These are phyloP conservation scores for Naganishia albida DNA, from an alignment of 1,284 basidiomycete genomes.

Conservation along the genomic window DNA sequence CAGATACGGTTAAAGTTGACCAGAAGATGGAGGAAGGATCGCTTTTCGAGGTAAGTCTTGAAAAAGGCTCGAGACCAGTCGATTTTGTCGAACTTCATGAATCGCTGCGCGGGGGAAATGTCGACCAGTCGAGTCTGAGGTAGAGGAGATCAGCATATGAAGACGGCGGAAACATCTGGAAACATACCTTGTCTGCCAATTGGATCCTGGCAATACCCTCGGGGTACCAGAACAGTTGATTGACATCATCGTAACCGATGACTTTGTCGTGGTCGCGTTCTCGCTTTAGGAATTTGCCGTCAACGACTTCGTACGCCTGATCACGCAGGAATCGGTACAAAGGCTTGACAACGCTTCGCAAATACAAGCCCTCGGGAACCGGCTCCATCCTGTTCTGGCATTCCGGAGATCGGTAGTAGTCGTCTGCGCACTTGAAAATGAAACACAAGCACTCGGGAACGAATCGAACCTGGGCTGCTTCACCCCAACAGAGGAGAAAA, in stretches of 20 bases:
- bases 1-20: constrained; percentile 98
- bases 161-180: neutral
- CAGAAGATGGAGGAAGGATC: constrained; percentile 87
- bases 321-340: constrained; percentile 97
- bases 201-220: constrained; percentile 94
- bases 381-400: constrained; percentile 92
- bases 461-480: constrained; percentile 98
- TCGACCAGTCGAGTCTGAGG: constrained; percentile 85
- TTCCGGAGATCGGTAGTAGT: constrained; percentile 99
- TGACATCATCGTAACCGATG: constrained; percentile 98
- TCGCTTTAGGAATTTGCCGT: constrained; percentile 90
- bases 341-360: constrained; percentile 88
- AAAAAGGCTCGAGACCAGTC: constrained; percentile 94
- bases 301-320: constrained; percentile 95
- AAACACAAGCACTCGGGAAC: constrained; percentile 96
- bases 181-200: constrained; percentile 77
- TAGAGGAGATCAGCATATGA: constrained; percentile 6
- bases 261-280: constrained; percentile 93
- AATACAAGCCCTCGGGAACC: constrained; percentile 91
- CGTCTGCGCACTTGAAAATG: constrained; percentile 99
- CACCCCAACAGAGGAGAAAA: constrained; percentile 96
- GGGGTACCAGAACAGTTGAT: constrained; percentile 99
- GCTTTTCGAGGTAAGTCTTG: constrained; percentile 96
- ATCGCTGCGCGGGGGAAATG: constrained; percentile 80
- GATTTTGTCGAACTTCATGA: constrained; percentile 91